These are phyloP conservation scores for Emericellopsis cladophorae DNA, from an alignment of 2,329 filamentous ascomycete genomes.

Conservation along the genomic window DNA sequence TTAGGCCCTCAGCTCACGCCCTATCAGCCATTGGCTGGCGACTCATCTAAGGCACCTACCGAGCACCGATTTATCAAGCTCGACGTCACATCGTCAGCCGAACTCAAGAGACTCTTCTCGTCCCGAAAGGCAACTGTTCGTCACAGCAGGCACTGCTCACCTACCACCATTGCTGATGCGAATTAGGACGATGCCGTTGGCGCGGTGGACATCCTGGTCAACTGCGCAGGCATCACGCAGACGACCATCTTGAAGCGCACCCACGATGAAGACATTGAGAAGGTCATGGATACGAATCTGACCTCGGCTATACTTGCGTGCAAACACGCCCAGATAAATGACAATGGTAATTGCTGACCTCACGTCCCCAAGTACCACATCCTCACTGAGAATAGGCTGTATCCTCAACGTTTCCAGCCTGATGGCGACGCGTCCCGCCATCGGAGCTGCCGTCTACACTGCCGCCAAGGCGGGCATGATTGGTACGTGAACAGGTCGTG, in stretches of 20 bases:
- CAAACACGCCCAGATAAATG: slow-evolving; percentile 25
- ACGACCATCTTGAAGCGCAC: slow-evolving; percentile 49
- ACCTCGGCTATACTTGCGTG: slow-evolving; percentile 51
- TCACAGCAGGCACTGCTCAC: neutral
- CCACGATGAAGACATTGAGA: slow-evolving; percentile 32
- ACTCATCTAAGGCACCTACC: neutral
- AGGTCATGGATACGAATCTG: slow-evolving; percentile 59
- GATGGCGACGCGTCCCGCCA: slow-evolving; percentile 55
- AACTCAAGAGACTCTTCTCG: slow-evolving; percentile 17
- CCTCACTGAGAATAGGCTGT: slow-evolving; percentile 30
- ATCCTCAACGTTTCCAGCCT: slow-evolving; percentile 78
- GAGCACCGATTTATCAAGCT: slow-evolving; percentile 20
- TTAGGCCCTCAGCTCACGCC: slow-evolving; percentile 4
- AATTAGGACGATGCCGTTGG: slow-evolving; percentile 10
- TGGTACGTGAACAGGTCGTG: slow-evolving; percentile 27
- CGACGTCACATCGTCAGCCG: slow-evolving; percentile 14
- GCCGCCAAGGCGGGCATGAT: slow-evolving; percentile 72
- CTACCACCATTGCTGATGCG: no score
- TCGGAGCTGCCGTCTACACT: slow-evolving; percentile 61
- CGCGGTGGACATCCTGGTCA: slow-evolving; percentile 51
- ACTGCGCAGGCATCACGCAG: slow-evolving; percentile 66
- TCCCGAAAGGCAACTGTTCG: neutral
- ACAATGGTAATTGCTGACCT: slow-evolving; percentile 13
- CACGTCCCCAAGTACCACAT: neutral
- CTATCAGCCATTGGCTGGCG: slow-evolving; percentile 6